A percentile compares a stretch with the other conserved stretches of the same genome.
phyloP scores from a whole-genome alignment of 2,329 filamentous ascomycete genomes.

The Aspergillus caelatus region DNA sequence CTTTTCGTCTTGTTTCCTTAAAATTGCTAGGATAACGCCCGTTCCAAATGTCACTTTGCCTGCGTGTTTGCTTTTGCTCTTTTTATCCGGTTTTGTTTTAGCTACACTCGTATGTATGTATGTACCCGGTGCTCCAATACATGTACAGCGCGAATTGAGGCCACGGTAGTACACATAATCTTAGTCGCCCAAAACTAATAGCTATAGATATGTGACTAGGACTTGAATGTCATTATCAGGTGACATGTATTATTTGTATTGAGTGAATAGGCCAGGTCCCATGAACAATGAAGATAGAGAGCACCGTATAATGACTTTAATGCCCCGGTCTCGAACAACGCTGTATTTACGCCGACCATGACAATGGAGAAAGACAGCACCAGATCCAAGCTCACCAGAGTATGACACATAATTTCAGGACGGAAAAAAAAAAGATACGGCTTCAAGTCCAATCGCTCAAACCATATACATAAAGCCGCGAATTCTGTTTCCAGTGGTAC shows the following conservation, averaged over 20 bases:
- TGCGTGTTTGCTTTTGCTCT: not conserved
- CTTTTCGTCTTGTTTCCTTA: constrained; percentile 49
- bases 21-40: not conserved
- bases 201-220: not conserved
- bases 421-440: not conserved
- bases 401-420: constrained; percentile 12
- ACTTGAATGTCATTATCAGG: not conserved
- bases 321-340: constrained; percentile 1
- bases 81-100: not conserved
- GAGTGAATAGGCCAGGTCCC: not conserved
- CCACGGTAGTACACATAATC: not conserved
- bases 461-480: constrained; percentile 22
- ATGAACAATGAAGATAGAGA: not conserved
- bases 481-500: constrained; percentile 3
- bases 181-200: not conserved
- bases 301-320: constrained; percentile 3
- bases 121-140: not conserved
- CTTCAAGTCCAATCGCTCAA: constrained; percentile 15
- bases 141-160: not conserved
- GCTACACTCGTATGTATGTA: constrained; percentile 4
- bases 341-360: constrained; percentile 13
- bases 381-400: constrained; percentile 9
- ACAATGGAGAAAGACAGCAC: constrained; percentile 2
- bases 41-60: not conserved
- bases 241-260: not conserved